These are phyloP conservation scores for Diaporthe ilicicola DNA, from an alignment of 2,329 filamentous ascomycete species.

Conservation along the genomic window DNA sequence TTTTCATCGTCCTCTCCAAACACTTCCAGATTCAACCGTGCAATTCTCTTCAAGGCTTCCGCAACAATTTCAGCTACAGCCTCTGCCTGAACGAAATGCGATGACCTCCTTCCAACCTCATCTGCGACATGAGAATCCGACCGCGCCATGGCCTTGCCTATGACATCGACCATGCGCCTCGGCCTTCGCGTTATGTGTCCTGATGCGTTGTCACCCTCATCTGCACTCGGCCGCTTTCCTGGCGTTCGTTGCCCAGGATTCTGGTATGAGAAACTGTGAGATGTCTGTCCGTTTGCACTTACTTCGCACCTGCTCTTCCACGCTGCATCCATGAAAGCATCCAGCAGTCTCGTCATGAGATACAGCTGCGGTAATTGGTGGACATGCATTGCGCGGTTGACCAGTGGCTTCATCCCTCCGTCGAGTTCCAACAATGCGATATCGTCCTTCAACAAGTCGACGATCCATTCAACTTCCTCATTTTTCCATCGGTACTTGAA, in stretches of 20 bases:
- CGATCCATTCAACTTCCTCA: background rate
- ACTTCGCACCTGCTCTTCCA: background rate
- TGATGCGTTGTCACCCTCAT: background rate
- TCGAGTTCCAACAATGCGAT: background rate
- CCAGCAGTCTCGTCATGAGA: background rate
- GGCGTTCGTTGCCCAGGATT: too few species aligned
- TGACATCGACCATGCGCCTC: background rate
- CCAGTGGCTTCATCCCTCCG: background rate
- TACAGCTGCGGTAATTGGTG: background rate
- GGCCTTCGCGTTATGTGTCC: too few species aligned
- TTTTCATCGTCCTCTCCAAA: background rate
- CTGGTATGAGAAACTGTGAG: too few species aligned
- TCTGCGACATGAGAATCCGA: too few species aligned
- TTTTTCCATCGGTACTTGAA: background rate
- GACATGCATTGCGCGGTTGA: background rate
- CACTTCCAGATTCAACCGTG: background rate
- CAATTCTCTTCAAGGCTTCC: background rate
- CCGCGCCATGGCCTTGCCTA: too few species aligned
- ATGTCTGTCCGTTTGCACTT: background rate
- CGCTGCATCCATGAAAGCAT: background rate
- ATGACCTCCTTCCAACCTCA: background rate
- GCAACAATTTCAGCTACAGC: background rate
- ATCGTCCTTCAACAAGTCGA: background rate
- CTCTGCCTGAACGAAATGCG: background rate
- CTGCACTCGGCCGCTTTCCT: background rate